Base-by-base conservation (phyloP, 2,329 filamentous ascomycete species). In the Lachnellula cervina region DNA sequence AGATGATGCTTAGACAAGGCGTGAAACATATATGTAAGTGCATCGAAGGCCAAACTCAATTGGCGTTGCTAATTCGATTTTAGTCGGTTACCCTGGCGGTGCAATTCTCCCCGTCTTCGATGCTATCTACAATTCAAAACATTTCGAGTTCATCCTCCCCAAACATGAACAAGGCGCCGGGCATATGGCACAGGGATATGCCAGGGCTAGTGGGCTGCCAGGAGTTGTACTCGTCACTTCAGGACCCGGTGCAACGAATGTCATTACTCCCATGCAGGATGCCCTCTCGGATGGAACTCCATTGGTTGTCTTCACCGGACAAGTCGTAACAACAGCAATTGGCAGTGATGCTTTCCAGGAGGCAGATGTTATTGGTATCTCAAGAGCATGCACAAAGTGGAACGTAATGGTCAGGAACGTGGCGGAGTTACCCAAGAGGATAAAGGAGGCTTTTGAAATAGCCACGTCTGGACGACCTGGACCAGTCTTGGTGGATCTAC, bases 401-500 rank as follows among this genome's bases (percentile, higher is more conserved):
- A 97, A 97, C 68, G 90, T 96, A 58, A 95, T 97, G 91, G 90
- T 97, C 49, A 97, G 95, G 81, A 93, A 87, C 72, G 86, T 96
- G 54, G 91, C 90, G 50, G 94, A 99, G 75, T 80, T 99, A 54
- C 94, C 94, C 50, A 84, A 89, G 67, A 84, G 93, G 62, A 97
- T 97, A 70, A 96, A 97, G 72, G 94, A 97, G 76, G 94, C 94
- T 49, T 97, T 97, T 69, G 92, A 97, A 76, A 97, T 97, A 70
- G 94, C 94, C 42, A 97, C 90, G 43, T 94, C 88, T 67, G 94
- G 94, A 58, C 84, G 94, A 49, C 94, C 94, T 14, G 94, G 94
- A 23, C 94, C 94, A 28, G 94, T 97, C 37, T 83, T 99, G 59
- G 91, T 99, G 60, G 94, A 99, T 72, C 78, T 97, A 61, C 94